Evolutionary conservation across 306 rosid species (phyloP).

Genomic region (Dicorynia guianensis): DNA sequence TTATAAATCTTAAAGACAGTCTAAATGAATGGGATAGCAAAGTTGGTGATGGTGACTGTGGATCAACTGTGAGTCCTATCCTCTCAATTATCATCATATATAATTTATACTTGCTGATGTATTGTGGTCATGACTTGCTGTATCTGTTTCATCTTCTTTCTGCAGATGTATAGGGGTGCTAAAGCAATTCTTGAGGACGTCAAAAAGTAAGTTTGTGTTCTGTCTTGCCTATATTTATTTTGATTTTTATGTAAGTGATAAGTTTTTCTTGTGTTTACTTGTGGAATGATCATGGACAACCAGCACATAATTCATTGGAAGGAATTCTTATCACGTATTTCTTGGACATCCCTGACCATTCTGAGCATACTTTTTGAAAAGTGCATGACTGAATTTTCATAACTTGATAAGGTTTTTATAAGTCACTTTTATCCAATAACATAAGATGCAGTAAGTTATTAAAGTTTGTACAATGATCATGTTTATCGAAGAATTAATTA

Average conservation of each 20-base stretch:
- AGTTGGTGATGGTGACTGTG: constrained; percentile 99
- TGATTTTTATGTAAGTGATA: neutral
- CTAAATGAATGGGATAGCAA: constrained; percentile 95
- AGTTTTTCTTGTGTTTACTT: neutral
- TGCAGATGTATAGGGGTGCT: constrained; percentile 93
- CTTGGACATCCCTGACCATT: neutral
- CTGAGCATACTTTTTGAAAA: neutral
- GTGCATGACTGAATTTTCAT: neutral
- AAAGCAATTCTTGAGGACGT: constrained; percentile 83
- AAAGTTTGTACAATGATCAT: neutral
- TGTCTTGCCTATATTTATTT: constrained; percentile 29
- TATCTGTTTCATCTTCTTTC: constrained; percentile 38
- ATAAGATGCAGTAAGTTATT: neutral
- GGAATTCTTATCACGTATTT: neutral
- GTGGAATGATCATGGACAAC: neutral
- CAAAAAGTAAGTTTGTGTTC: constrained; percentile 56
- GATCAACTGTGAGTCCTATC: constrained; percentile 77
- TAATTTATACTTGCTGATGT: constrained; percentile 29
- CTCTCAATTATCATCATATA: constrained; percentile 30
- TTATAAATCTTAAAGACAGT: constrained; percentile 60
- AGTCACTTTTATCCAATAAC: no score
- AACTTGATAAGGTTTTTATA: neutral
- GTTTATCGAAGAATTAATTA: no score
- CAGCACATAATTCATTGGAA: neutral
- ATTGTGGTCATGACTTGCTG: constrained; percentile 31